Conservation (phyloP, 345 rosid genomes). For the Aethionema arabicum region DNA sequence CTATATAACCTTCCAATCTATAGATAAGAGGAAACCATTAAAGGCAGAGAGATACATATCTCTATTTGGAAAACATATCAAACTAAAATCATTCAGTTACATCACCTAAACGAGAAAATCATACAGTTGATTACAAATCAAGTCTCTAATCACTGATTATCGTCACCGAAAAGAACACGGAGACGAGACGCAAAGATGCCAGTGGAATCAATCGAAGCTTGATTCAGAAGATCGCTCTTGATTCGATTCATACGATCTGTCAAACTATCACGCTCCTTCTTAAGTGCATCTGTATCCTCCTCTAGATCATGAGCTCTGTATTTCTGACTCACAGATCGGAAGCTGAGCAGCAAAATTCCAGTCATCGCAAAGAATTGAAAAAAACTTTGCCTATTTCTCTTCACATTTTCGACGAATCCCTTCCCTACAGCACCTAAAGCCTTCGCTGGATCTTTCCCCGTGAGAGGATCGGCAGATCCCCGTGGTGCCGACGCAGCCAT, state of each 20-base stretch:
- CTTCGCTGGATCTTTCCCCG: constrained; percentile 39
- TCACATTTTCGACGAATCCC: constrained; percentile 54
- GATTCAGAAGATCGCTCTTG: constrained; percentile 58
- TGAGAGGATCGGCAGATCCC: constrained; percentile 34
- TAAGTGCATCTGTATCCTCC: constrained; percentile 64
- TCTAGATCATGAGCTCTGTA: constrained; percentile 69
- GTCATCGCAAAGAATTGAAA: constrained; percentile 75
- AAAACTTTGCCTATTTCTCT: constrained; percentile 60
- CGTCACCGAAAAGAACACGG: constrained; percentile 59
- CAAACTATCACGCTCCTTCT: constrained; percentile 56
- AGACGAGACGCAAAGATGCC: constrained; percentile 77
- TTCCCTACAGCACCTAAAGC: constrained; percentile 31
- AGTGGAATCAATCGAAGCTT: constrained; percentile 76
- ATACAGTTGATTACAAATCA: constrained; percentile 9
- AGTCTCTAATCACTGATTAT: constrained; percentile 31
- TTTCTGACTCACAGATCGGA: constrained; percentile 85
- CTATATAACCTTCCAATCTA: constrained; percentile 6
- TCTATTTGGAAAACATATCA: background rate
- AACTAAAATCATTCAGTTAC: background rate
- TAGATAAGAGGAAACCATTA: background rate
- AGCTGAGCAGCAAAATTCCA: constrained; percentile 74
- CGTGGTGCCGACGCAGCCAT: constrained; percentile 54
- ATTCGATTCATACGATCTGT: constrained; percentile 56
- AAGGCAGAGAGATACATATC: background rate
- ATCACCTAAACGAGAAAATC: background rate